Percentiles rank a stretch among this genome's conserved stretches.
These are phyloP conservation scores for Eucalyptus polybractea DNA, from an alignment of 345 rosid species.

Conservation along the genomic window DNA sequence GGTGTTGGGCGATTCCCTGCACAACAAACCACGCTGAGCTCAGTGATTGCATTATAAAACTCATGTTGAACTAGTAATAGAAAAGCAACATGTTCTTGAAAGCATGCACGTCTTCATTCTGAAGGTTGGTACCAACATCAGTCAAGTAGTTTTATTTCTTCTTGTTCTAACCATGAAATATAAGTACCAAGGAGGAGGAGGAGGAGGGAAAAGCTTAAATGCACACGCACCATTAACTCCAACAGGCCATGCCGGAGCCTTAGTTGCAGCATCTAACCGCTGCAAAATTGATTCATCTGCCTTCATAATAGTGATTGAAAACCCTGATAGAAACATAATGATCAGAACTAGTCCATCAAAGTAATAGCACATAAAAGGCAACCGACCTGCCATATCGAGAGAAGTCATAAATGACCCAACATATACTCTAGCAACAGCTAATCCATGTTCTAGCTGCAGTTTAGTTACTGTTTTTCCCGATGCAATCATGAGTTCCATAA, in stretches of 20 bases:
- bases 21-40: background rate
- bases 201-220: background rate
- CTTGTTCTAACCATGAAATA: background rate
- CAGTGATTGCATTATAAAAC: background rate
- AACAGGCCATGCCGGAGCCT: constrained; percentile 90
- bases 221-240: constrained; percentile 52
- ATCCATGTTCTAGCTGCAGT: constrained; percentile 84
- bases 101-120: background rate
- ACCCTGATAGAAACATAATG: constrained; percentile 28
- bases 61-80: background rate
- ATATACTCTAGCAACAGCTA: constrained; percentile 94
- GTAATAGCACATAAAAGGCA: background rate
- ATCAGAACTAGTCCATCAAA: background rate
- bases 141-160: background rate
- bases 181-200: background rate
- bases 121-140: background rate
- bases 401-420: constrained; percentile 95
- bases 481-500: constrained; percentile 91
- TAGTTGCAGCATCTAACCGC: constrained; percentile 78
- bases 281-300: constrained; percentile 60
- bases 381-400: constrained; percentile 95
- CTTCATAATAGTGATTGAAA: constrained; percentile 89
- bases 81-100: background rate
- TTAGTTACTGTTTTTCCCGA: constrained; percentile 82
- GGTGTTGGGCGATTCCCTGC: constrained; percentile 76